Evolutionary conservation across 1,139 yeast species (phyloP), one percentile per base, ranked within the genome.

Genomic region (Blastobotrys arbuscula): DNA sequence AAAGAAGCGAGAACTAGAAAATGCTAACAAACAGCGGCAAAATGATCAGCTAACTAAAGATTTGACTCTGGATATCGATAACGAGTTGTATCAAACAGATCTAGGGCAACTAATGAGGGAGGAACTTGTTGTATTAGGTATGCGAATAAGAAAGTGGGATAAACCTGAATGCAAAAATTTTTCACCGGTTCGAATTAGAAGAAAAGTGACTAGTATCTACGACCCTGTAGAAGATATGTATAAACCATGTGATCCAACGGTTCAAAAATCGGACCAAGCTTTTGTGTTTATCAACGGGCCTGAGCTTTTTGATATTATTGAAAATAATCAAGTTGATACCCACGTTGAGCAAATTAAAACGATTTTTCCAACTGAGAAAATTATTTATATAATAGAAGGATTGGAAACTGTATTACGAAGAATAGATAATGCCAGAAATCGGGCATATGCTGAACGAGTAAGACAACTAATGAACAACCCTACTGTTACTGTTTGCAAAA

Each of bases 361-460:
- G 8, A 12, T 30, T 3, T 44, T 54, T 19, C 52, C 47, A 4
- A 28, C 36, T 2, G 33, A 52, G 19, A 39, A 42, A 7, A 52
- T 58, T 20, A 39, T 59, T 8, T 61, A 59, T 44, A 39, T 61
- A 33, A 49, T 61, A 7, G 57, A 58, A 45, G 65, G 65, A 12
- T 47, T 58, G 13, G 54, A 53, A 5, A 42, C 40, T 24, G 21
- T 48, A 20, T 16, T 55, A 31, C 52, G 54, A 20, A 55, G 56
- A 40, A 39, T 47, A 4, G 55, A 50, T 13, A 52, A 50, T 12
- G 53, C 47, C 4, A 45, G 44, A 24, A 59, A 58, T 38, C 47
- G 55, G 13, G 53, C 48, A 15, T 49, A 59, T 24, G 49, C 59
- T 1, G 43, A 42, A 13, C 51, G 59, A 21, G 61, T 59, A 10